A percentile compares a stretch with the other conserved stretches of the same genome.
These are phyloP conservation scores for Didymella glomerata DNA, from an alignment of 2,329 filamentous ascomycete species.

Conservation along the genomic window DNA sequence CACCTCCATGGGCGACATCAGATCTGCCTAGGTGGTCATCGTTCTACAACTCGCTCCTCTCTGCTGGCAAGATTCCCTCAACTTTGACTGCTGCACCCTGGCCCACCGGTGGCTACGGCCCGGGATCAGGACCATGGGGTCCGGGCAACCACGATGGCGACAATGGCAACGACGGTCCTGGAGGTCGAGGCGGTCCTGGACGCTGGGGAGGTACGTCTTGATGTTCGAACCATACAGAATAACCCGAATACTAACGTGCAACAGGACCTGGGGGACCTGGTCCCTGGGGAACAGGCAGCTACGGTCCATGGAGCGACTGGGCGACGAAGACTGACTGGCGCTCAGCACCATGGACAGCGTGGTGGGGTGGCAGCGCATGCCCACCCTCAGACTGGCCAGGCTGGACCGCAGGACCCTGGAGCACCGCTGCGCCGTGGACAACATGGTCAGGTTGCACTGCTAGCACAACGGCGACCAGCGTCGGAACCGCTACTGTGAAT, in stretches of 20 bases:
- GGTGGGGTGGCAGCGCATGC: slow-evolving; percentile 47
- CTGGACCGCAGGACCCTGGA: slow-evolving; percentile 49
- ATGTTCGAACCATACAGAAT: not conserved
- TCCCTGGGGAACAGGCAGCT: slow-evolving; percentile 39
- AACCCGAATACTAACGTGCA: slow-evolving; percentile 4
- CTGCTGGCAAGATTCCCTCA: slow-evolving; percentile 36
- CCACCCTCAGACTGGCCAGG: slow-evolving; percentile 49
- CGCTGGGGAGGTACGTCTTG: slow-evolving; percentile 34
- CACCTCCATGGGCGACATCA: slow-evolving; percentile 34
- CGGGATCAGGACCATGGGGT: slow-evolving; percentile 32
- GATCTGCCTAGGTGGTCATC: slow-evolving; percentile 37
- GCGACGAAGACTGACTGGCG: slow-evolving; percentile 39
- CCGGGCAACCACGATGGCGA: slow-evolving; percentile 17
- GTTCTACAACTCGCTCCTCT: slow-evolving; percentile 39
- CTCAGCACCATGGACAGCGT: slow-evolving; percentile 45
- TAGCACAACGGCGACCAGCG: slow-evolving; percentile 43
- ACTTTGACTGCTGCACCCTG: slow-evolving; percentile 36
- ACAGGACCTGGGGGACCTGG: slow-evolving; percentile 35
- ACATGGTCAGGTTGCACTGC: slow-evolving; percentile 46
- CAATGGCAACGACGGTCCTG: slow-evolving; percentile 12
- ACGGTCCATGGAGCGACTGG: slow-evolving; percentile 44
- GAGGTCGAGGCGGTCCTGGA: slow-evolving; percentile 23
- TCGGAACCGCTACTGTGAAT: slow-evolving; percentile 41
- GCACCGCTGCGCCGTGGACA: slow-evolving; percentile 48
- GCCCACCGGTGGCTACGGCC: slow-evolving; percentile 36